Base-by-base conservation (phyloP, 345 rosid species). In the Cardiospermum halicacabum region DNA sequence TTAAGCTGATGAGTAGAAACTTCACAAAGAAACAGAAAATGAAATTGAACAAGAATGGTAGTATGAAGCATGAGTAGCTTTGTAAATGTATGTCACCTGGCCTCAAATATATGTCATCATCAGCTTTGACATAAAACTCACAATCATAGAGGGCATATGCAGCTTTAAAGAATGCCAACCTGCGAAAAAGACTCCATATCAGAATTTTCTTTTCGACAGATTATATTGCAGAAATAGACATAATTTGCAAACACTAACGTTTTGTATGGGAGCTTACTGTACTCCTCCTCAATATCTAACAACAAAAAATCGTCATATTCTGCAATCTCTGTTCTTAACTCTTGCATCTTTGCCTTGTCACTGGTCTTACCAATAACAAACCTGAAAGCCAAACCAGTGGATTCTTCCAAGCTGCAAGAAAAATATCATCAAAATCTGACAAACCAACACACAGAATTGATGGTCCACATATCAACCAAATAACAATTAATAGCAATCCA, bases 241-340 rank as follows among this genome's bases (percentile, higher is more conserved):
- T 43, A 53, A 49, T 47, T 54, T 48, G 22, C 50, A 40, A 73
- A 57, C 72, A 85, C 93, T 85, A 73, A 93, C 98, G 97, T 93
- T 93, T 93, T 93, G 86, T 90, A 82, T 1, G 98, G 97, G 34
- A 93, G 98, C 85, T 85, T 82, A 82, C 98, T 93, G 64, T 93
- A 93, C 89, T 90, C 89, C 91, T 93, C 96, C 83, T 88, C 90
- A 3, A 82, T 85, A 77, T 93, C 98, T 22, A 93, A 81, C 48
- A 93, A 68, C 77, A 93, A 47, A 77, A 93, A 86, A 71, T 93
- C 98, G 71, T 88, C 97, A 67, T 81, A 92, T 70, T 79, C 84
- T 31, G 78, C 83, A 66, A 92, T 71, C 75, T 92, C 98, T 65
- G 72, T 85, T 64, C 72, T 79, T 45, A 92, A 88, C 75, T 78